phyloP scores from a whole-genome alignment of 2,329 filamentous ascomycete species.

The Chrysosporium keratinophilum region DNA sequence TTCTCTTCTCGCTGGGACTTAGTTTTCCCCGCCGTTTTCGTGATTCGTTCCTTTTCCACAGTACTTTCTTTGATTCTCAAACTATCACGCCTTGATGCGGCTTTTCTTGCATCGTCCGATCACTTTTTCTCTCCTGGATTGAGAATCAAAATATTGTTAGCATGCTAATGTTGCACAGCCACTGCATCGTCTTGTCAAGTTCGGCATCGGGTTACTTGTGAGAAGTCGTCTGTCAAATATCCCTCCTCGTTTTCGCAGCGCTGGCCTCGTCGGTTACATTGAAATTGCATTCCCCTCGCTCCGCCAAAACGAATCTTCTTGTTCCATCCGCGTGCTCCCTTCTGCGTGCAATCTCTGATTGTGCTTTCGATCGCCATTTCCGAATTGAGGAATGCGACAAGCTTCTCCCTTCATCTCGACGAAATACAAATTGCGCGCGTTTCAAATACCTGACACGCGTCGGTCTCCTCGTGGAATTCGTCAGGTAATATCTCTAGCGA shows the following conservation, averaged over 20 bases:
- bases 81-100: constrained; percentile 20
- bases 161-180: not conserved
- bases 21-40: not conserved
- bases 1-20: not conserved
- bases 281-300: not conserved
- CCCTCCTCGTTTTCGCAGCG: not conserved
- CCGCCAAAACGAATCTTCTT: not conserved
- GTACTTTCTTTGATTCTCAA: constrained; percentile 8
- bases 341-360: no score
- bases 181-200: not conserved
- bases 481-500: not conserved
- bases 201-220: not conserved
- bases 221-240: not conserved
- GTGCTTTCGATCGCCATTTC: no score
- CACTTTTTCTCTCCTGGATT: constrained; percentile 6
- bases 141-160: not conserved
- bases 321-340: no score
- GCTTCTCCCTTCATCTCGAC: not conserved
- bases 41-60: not conserved
- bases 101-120: constrained; percentile 14
- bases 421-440: not conserved
- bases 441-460: not conserved
- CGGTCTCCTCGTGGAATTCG: not conserved
- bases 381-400: not conserved
- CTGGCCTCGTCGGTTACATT: not conserved